Conservation (phyloP, 2,329 filamentous ascomycete genomes). For the Emericellopsis cladophorae region DNA sequence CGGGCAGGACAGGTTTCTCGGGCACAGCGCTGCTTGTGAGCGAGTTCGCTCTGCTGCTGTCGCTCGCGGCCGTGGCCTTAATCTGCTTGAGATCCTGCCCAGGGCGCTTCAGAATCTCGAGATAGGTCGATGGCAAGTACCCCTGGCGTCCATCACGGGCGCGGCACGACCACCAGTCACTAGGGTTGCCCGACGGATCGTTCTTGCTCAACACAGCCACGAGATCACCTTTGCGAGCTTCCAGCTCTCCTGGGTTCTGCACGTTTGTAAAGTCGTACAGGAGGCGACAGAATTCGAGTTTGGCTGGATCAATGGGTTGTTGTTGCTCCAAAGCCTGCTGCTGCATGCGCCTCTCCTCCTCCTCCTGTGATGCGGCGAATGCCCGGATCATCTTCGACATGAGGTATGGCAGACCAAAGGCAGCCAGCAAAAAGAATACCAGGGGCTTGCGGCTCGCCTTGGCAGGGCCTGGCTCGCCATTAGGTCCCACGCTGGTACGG, state of each 20-base stretch:
- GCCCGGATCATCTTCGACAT: conserved; percentile 93
- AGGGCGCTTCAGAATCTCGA: conserved; percentile 57
- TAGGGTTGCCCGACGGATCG: conserved; percentile 81
- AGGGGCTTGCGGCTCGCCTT: conserved; percentile 89
- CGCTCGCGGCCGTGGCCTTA: conserved; percentile 31
- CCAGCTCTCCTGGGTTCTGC: conserved; percentile 44
- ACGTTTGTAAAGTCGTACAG: conserved; percentile 81
- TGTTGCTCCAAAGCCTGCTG: conserved; percentile 36
- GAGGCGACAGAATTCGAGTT: conserved; percentile 92
- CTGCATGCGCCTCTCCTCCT: conserved; percentile 52
- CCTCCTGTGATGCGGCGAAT: conserved; percentile 72
- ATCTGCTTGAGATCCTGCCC: conserved; percentile 37
- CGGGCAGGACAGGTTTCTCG: not conserved
- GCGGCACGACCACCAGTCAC: conserved; percentile 95
- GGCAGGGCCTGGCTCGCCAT: conserved; percentile 52
- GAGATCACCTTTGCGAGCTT: conserved; percentile 88
- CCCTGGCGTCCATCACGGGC: conserved; percentile 82
- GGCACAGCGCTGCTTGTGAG: conserved; percentile 24
- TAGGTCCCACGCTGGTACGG: conserved; percentile 38
- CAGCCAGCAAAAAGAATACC: conserved; percentile 86
- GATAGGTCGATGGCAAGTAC: conserved; percentile 82
- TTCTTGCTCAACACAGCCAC: conserved; percentile 88
- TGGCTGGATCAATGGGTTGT: conserved; percentile 64
- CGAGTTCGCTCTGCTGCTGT: conserved; percentile 35
- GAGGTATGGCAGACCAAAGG: conserved; percentile 89